These are phyloP conservation scores for Rutstroemia sp. DNA, from an alignment of 2,329 filamentous ascomycete species.

Conservation along the genomic window DNA sequence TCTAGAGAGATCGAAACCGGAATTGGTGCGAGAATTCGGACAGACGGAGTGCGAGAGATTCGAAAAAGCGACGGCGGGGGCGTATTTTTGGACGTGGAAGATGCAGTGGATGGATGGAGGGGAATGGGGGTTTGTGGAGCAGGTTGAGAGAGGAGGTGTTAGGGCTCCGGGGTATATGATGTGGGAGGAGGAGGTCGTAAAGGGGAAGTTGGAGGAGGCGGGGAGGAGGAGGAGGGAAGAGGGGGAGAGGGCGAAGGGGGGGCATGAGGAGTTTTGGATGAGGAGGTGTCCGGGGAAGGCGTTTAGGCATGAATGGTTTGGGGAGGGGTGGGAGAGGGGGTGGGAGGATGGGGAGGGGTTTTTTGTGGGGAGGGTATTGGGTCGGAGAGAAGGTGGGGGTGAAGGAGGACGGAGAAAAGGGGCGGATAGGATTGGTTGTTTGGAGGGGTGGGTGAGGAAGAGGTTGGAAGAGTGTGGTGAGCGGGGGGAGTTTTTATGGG, in stretches of 20 bases:
- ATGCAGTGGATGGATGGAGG: slow-evolving; percentile 55
- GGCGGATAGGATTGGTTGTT: slow-evolving; percentile 46
- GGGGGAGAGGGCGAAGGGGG: slow-evolving; percentile 31
- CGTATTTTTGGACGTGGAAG: slow-evolving; percentile 53
- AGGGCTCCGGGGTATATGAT: slow-evolving; percentile 33
- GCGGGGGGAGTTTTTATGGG: slow-evolving; percentile 34
- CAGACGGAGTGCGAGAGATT: slow-evolving; percentile 40
- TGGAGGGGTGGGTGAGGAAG: slow-evolving; percentile 52
- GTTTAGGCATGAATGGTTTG: slow-evolving; percentile 46
- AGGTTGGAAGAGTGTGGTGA: slow-evolving; percentile 44
- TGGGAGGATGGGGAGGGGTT: slow-evolving; percentile 47
- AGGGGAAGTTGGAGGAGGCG: slow-evolving; percentile 32
- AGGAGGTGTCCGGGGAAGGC: slow-evolving; percentile 35
- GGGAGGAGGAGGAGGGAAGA: slow-evolving; percentile 32
- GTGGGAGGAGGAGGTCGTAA: slow-evolving; percentile 32
- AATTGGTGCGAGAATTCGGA: slow-evolving; percentile 39
- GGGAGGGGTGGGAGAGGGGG: slow-evolving; percentile 47
- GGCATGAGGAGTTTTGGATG: slow-evolving; percentile 45
- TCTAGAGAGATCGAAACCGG: slow-evolving; percentile 28
- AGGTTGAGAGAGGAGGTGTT: slow-evolving; percentile 39
- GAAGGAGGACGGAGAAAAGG: slow-evolving; percentile 18
- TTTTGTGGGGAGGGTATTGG: slow-evolving; percentile 30
- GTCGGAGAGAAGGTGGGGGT: slow-evolving; percentile 24
- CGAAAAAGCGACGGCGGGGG: slow-evolving; percentile 39
- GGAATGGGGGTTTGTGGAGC: slow-evolving; percentile 51